Evolutionary conservation across 768 basidiomycete genomes (phyloP), one percentile per base, ranked within the genome.

Genomic region (Boletus reticuloceps): DNA sequence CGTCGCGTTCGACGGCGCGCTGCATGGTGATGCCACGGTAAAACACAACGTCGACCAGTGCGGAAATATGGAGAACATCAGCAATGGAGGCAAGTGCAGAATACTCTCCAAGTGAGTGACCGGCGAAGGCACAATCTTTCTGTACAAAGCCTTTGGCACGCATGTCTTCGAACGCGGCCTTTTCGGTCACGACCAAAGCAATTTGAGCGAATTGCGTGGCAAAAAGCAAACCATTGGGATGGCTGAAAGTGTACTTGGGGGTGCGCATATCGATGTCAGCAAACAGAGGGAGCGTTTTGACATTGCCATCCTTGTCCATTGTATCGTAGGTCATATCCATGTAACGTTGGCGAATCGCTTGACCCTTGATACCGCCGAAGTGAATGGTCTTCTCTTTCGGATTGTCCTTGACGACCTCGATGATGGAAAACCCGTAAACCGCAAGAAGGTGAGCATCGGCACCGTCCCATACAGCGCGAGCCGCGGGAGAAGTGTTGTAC

Each of bases 1-100:
- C 79, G 68, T 99, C 97, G 32, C 97, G 92, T 73, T 97, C 94
- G 54, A 99, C 97, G 27, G 97, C 97, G 22, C 97, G 93, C 68
- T 98, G 97, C 97, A 98, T 99, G 36, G 97, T 99, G 68, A 99
- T 95, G 64, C 97, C 97, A 70, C 97, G 93, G 74, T 98, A 99
- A 82, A 99, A 99, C 27, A 99, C 96, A 66, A 99, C 92, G 62
- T 99, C 97, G 65, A 95, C 93, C 46, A 98, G 85, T 3, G 93
- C 85, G 19, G 96, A 93, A 63, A 98, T 93, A 45, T 93, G 91
- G 36, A 98, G 84, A 50, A 98, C 92, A 70, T 96, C 95, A 25
- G 96, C 96, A 63, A 99, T 97, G 10, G 96, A 96, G 2, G 97
- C 97, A 5, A 99, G 82, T 3, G 97, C 96, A 40, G 97, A 98